Conservation (phyloP, 345 rosid species). For the Eucalyptus regnans region DNA sequence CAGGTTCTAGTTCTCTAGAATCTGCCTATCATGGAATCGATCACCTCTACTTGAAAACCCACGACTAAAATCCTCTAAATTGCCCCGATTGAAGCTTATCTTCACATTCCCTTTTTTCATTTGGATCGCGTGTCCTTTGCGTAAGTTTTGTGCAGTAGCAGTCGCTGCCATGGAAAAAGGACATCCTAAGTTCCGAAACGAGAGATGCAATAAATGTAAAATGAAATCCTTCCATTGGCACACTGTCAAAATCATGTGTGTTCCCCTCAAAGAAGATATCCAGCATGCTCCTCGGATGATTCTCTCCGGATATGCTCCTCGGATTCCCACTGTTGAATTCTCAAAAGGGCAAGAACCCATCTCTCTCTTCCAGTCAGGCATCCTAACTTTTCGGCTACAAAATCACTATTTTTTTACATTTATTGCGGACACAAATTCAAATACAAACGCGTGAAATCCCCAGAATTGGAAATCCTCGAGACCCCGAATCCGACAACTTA, state of each 20-base stretch:
- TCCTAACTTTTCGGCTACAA: accelerated
- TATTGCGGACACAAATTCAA: accelerated
- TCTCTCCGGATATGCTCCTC: neutral
- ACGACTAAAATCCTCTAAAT: neutral
- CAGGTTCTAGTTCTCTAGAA: accelerated
- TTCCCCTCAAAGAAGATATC: neutral
- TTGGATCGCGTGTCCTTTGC: accelerated
- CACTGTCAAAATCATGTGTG: neutral
- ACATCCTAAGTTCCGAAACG: accelerated
- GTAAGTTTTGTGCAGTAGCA: too few relatives aligned
- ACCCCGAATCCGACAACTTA: accelerated
- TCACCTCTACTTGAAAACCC: neutral
- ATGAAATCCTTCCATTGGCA: neutral
- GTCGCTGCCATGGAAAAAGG: accelerated
- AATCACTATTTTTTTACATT: neutral
- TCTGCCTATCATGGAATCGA: accelerated
- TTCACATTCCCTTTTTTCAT: too few relatives aligned
- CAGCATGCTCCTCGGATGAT: neutral
- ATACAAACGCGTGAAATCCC: accelerated
- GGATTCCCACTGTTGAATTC: neutral
- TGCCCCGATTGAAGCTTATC: accelerated
- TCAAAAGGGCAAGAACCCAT: neutral
- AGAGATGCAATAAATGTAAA: neutral
- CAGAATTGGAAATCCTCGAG: accelerated
- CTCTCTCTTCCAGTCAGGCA: neutral